phyloP scores from a whole-genome alignment of 179 eudicot species.

The Silene coronaria region DNA sequence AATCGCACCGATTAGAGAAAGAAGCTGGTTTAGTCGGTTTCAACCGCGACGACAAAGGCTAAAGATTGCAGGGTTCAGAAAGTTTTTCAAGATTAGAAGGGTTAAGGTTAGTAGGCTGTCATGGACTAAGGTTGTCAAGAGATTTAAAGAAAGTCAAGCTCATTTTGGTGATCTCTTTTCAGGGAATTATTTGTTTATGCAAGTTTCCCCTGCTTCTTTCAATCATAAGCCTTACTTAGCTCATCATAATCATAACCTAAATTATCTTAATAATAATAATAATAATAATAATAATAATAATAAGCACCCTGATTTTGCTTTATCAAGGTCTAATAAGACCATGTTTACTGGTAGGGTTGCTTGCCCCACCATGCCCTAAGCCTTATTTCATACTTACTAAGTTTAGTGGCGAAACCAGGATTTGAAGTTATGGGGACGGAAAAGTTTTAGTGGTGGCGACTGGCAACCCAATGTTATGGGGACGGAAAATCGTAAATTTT shows the following conservation, averaged over 20 bases:
- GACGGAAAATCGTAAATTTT: no score
- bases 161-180: conserved; percentile 86
- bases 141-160: conserved; percentile 59
- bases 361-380: not conserved
- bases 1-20: conserved; percentile 4
- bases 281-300: not conserved
- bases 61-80: conserved; percentile 49
- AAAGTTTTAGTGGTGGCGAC: no score
- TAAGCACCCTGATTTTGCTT: not conserved
- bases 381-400: not conserved
- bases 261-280: not conserved
- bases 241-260: not conserved
- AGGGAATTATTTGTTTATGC: conserved; percentile 81
- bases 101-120: conserved; percentile 29
- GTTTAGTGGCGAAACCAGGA: no score
- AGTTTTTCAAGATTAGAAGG: conserved; percentile 41
- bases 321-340: conserved; percentile 9
- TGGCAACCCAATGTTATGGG: no score
- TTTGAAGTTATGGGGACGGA: no score
- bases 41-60: conserved; percentile 37
- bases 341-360: not conserved
- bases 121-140: conserved; percentile 44
- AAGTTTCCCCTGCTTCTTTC: conserved; percentile 48
- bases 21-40: conserved; percentile 25
- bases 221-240: conserved; percentile 10